phyloP scores from a whole-genome alignment of 352 stramenopile genomes.

The Phytophthora aleatoria region DNA sequence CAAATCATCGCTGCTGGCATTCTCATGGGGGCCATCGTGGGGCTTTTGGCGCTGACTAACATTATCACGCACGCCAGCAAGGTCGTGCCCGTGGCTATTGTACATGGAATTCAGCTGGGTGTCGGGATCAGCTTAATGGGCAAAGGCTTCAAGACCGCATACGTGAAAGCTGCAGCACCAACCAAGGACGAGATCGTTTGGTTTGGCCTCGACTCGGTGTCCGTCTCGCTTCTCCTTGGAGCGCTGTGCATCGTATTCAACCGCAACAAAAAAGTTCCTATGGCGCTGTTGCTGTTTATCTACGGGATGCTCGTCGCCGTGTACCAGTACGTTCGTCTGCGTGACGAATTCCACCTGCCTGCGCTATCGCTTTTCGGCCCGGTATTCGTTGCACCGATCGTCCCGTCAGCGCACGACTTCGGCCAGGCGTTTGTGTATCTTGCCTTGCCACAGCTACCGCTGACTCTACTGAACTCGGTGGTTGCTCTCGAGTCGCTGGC shows the following conservation, averaged over 20 bases:
- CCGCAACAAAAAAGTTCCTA: slow-evolving; percentile 60
- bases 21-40: slow-evolving; percentile 66
- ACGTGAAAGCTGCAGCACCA: slow-evolving; percentile 42
- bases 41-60: slow-evolving; percentile 84
- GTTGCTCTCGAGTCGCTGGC: slow-evolving; percentile 91
- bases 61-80: slow-evolving; percentile 91
- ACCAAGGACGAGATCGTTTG: slow-evolving; percentile 41
- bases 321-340: slow-evolving; percentile 58
- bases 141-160: slow-evolving; percentile 80
- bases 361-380: slow-evolving; percentile 50
- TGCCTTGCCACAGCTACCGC: slow-evolving; percentile 89
- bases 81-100: slow-evolving; percentile 87
- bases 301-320: slow-evolving; percentile 72
- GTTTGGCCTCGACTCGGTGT: slow-evolving; percentile 69
- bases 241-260: slow-evolving; percentile 78
- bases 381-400: slow-evolving; percentile 60
- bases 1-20: slow-evolving; percentile 90
- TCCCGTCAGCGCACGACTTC: slow-evolving; percentile 65
- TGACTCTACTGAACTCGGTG: slow-evolving; percentile 94
- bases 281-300: slow-evolving; percentile 69
- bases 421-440: slow-evolving; percentile 83
- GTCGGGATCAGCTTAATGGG: slow-evolving; percentile 89
- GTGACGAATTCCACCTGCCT: slow-evolving; percentile 58
- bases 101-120: slow-evolving; percentile 93
- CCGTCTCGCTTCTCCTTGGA: slow-evolving; percentile 71